Conservation (phyloP, 2,329 filamentous ascomycete species). For the Sordariomycetes sp. region DNA sequence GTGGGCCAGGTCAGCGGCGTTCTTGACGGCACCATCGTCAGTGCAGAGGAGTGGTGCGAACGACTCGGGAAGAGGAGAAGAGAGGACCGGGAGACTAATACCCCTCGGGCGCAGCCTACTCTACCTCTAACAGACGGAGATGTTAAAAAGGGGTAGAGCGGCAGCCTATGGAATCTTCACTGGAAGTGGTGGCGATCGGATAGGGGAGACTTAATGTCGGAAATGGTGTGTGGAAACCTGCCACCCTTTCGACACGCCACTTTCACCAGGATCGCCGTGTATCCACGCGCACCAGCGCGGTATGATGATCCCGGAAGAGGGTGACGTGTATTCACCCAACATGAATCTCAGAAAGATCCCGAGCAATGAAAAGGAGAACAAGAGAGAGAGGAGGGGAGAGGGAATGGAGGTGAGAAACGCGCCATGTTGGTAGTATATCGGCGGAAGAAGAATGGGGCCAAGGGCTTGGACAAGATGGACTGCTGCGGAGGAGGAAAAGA, state of each 20-base stretch:
- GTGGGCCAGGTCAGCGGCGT: conserved; percentile 84
- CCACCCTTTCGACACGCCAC: no score
- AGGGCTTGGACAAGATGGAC: not conserved
- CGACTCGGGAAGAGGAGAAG: conserved; percentile 43
- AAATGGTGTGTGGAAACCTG: not conserved
- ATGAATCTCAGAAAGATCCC: no score
- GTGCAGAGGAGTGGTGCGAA: conserved; percentile 86
- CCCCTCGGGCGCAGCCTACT: conserved; percentile 11
- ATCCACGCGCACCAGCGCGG: no score
- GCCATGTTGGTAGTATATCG: no score
- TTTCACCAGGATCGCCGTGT: no score
- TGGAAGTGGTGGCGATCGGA: not conserved
- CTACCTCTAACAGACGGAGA: conserved; percentile 16
- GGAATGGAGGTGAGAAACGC: no score
- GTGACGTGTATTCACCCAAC: no score
- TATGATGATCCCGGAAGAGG: no score
- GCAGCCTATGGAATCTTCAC: not conserved
- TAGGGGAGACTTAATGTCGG: not conserved
- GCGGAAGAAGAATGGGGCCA: not conserved
- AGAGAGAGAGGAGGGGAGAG: no score
- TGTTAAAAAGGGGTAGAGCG: conserved; percentile 14
- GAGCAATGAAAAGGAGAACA: no score
- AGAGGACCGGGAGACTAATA: not conserved
- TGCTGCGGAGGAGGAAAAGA: not conserved
- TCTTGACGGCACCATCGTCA: conserved; percentile 78